phyloP scores from a whole-genome alignment of 257 asterid genomes.

The Orobanche coerulescens region DNA sequence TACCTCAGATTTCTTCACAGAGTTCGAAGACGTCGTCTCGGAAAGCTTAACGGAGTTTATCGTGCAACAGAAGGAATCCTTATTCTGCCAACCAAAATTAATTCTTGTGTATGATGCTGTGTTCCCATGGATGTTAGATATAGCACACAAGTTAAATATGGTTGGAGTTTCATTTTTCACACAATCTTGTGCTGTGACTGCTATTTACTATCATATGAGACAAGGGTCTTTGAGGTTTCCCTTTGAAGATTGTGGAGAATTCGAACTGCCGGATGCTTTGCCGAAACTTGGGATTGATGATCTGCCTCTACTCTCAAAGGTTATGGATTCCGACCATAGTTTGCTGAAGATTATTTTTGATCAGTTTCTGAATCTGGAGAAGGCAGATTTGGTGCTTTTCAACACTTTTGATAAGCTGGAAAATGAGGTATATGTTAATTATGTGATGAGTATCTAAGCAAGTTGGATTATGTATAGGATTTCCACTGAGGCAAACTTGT shows the following conservation, averaged over 20 bases:
- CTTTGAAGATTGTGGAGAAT: constrained; percentile 1
- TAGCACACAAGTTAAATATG: constrained; percentile 25
- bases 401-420: constrained; percentile 37
- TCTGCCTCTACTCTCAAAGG: constrained; percentile 28
- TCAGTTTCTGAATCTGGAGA: constrained; percentile 26
- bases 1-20: background rate
- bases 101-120: constrained; percentile 30
- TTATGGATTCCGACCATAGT: background rate
- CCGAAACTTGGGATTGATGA: constrained; percentile 29
- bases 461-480: too few species aligned
- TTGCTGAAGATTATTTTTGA: constrained; percentile 1
- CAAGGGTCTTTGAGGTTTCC: constrained; percentile 27
- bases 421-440: constrained; percentile 21
- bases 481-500: too few species aligned
- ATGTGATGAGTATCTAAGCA: too few species aligned
- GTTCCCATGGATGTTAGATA: constrained; percentile 30
- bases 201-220: constrained; percentile 31
- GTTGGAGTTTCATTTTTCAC: constrained; percentile 34
- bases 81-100: background rate
- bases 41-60: constrained; percentile 20
- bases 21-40: constrained; percentile 11
- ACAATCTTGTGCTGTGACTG: constrained; percentile 35
- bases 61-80: constrained; percentile 6
- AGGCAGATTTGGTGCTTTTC: constrained; percentile 34
- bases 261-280: constrained; percentile 31